Evolutionary conservation across 2,329 filamentous ascomycete species (phyloP).

Genomic region (Leptodontidium sp.): DNA sequence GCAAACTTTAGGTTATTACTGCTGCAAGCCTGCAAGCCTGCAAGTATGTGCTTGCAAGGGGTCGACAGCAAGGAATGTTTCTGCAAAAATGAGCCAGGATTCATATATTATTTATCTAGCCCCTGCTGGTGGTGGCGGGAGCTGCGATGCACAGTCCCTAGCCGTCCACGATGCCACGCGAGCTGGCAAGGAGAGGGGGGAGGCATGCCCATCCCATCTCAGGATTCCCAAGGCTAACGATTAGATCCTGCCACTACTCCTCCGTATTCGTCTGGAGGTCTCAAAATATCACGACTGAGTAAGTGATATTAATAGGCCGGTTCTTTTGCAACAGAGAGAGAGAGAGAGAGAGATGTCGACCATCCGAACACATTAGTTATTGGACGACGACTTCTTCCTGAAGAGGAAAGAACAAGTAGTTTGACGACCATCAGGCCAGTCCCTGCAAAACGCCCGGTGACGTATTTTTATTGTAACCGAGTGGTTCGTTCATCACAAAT

Average conservation of each 20-base stretch:
- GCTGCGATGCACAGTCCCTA: slow-evolving; percentile 8
- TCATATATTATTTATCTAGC: neutral
- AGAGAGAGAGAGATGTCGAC: slow-evolving; percentile 1
- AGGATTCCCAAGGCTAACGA: neutral
- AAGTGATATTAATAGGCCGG: neutral
- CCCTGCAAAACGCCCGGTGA: slow-evolving; percentile 3
- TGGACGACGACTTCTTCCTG: neutral
- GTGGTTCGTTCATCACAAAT: neutral
- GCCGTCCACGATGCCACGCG: slow-evolving; percentile 6
- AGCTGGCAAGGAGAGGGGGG: no score
- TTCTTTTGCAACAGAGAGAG: neutral
- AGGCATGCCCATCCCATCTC: no score
- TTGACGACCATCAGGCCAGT: slow-evolving; percentile 1
- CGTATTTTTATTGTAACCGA: neutral
- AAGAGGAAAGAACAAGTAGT: neutral
- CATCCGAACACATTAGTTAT: neutral
- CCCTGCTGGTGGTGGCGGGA: neutral
- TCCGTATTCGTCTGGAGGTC: no score
- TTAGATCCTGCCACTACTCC: neutral
- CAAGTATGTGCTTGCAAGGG: neutral
- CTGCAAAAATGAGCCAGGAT: slow-evolving; percentile 8
- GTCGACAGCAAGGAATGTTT: neutral
- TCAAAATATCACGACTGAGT: no score
- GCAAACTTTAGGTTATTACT: slow-evolving; percentile 15
- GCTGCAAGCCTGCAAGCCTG: neutral